These are phyloP conservation scores for Microstegium vimineum DNA, from an alignment of 176 grass and related monocot species.

Conservation along the genomic window DNA sequence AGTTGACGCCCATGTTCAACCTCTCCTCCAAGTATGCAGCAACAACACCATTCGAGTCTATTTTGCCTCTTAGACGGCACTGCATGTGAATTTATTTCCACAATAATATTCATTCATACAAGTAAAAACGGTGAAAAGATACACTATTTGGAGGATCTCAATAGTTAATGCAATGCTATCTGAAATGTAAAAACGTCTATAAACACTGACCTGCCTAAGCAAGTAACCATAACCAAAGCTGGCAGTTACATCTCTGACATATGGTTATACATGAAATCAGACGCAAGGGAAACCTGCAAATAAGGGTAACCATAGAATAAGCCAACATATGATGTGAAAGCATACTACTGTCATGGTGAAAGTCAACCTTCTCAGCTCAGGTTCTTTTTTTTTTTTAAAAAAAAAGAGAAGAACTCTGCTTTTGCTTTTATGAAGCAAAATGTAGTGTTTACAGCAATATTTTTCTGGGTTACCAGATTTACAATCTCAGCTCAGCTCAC, in stretches of 20 bases:
- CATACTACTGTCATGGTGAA: slow-evolving; percentile 4
- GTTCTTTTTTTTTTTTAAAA: no score
- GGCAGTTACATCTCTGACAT: slow-evolving; percentile 84
- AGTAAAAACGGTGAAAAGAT: not conserved
- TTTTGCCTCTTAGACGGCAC: slow-evolving; percentile 88
- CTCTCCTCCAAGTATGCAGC: slow-evolving; percentile 81
- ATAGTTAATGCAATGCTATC: not conserved
- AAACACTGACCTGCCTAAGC: slow-evolving; percentile 71
- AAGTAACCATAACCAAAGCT: slow-evolving; percentile 97
- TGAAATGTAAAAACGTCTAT: not conserved
- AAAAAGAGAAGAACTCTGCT: no score
- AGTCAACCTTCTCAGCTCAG: slow-evolving; percentile 82
- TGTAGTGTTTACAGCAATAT: no score
- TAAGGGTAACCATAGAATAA: slow-evolving; percentile 14
- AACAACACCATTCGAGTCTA: slow-evolving; percentile 84
- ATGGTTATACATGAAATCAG: slow-evolving; percentile 99
- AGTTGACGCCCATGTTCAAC: slow-evolving; percentile 97
- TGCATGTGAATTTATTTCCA: slow-evolving; percentile 40
- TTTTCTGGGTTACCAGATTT: no score
- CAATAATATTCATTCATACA: not conserved
- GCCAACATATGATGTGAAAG: not conserved
- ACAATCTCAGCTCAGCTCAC: no score
- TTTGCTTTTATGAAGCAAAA: no score
- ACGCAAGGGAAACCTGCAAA: slow-evolving; percentile 80
- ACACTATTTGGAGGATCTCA: slow-evolving; percentile 1